These are phyloP conservation scores for Pseudogymnoascus sp. DNA, from an alignment of 2,329 filamentous ascomycete genomes.

Conservation along the genomic window DNA sequence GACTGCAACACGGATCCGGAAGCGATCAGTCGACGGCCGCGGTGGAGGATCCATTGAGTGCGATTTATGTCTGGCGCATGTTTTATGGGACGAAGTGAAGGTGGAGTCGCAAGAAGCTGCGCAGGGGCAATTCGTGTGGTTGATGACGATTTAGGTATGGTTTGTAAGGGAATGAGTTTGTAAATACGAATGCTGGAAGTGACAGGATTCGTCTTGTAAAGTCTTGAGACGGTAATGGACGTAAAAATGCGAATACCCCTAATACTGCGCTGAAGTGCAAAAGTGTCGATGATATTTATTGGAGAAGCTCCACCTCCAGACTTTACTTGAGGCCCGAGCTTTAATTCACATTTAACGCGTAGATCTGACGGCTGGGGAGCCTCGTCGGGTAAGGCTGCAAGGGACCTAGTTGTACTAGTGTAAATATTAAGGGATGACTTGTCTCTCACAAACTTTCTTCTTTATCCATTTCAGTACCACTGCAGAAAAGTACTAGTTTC, in stretches of 20 bases:
- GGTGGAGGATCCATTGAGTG: conserved; percentile 9
- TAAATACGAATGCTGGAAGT: neutral
- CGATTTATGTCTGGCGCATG: conserved; percentile 1
- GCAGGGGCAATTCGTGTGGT: neutral
- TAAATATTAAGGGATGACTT: neutral
- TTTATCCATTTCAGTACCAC: neutral
- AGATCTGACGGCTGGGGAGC: conserved; percentile 3
- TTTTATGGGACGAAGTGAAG: neutral
- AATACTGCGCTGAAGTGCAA: neutral
- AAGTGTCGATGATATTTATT: neutral
- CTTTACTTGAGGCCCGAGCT: conserved; percentile 2
- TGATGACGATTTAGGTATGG: neutral
- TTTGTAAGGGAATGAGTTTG: neutral
- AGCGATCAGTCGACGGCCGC: conserved; percentile 1
- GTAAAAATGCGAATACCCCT: neutral
- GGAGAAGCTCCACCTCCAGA: conserved; percentile 5
- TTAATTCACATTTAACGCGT: neutral
- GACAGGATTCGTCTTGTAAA: neutral
- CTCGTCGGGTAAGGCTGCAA: conserved; percentile 1
- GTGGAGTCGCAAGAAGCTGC: neutral
- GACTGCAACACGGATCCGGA: conserved; percentile 8
- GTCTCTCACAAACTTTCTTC: neutral
- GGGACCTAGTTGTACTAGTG: neutral
- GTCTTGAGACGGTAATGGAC: neutral
- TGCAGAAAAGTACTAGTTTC: neutral